Base-by-base conservation (phyloP, 2,329 filamentous ascomycete species). In the Leptographium flavum region DNA sequence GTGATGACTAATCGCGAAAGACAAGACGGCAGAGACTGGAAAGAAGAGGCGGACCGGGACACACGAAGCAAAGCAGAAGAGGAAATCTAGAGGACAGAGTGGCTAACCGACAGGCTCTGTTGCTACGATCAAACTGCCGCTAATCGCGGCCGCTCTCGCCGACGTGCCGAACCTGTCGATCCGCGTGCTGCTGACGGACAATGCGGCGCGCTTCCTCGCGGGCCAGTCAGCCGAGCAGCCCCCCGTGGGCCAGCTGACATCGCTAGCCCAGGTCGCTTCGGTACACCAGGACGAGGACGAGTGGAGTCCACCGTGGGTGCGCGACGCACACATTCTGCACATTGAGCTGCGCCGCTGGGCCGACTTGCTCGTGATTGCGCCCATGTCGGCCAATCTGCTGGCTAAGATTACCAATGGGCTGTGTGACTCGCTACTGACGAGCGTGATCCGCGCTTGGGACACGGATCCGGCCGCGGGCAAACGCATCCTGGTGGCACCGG, bases 241-340 rank as follows among this genome's bases (percentile, higher is more conserved):
- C 0, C 66, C 71, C 1, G 59, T 92, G 2, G 63, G 68, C 0
- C 62, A 71, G 1, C 64, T 95, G 5, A 62, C 66, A 13, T 54
- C 62, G 3, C 62, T 85, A 5, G 75, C 79, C 3, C 81, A 83
- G 51, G 83, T 96, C 7, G 87, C 93, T 37, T 84, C 71, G 19
- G 71, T 95, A 40, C 88, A 94, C 62, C 68, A 72, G 9, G 74
- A 76, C n/a, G 84, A 88, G 52, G 92, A 96, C 62, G 95, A 88
- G 87, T 66, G 62, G 2, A 63, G 69, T 13, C 67, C 70, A 37
- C 77, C 84, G 0, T 96, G 90, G 90, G 74, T 70, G 21, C 73
- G 88, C 3, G 85, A 83, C 4, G 75, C 75, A n/a, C 70, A 71
- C 3, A 94, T 98, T 39, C 64, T 96, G 46, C 92, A 98, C 58